These are phyloP conservation scores for Sistotremastrum suecicum DNA, from an alignment of 768 basidiomycete genomes.

Conservation along the genomic window DNA sequence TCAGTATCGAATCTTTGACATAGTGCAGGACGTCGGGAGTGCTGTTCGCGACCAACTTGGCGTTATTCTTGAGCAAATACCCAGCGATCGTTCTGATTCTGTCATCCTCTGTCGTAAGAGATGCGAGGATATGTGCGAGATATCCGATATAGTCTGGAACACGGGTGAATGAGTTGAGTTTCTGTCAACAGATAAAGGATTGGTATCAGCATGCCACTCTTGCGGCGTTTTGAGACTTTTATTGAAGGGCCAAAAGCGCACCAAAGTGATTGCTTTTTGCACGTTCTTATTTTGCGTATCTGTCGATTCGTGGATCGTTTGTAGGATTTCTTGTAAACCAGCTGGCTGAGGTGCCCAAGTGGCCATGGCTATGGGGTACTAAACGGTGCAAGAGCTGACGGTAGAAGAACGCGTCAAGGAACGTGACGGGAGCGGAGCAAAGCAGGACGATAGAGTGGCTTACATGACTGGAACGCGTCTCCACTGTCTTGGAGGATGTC, in stretches of 20 bases:
- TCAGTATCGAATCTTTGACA: constrained; percentile 62
- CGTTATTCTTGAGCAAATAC: constrained; percentile 93
- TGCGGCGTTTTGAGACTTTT: not conserved
- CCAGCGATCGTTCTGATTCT: constrained; percentile 93
- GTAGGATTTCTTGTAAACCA: constrained; percentile 83
- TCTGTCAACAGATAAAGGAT: constrained; percentile 29
- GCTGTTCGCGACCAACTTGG: constrained; percentile 58
- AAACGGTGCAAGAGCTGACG: too few species aligned
- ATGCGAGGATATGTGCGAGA: constrained; percentile 84
- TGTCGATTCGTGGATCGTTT: constrained; percentile 85
- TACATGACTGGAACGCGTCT: too few species aligned
- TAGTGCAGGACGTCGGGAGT: constrained; percentile 53
- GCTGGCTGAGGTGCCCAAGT: constrained; percentile 76
- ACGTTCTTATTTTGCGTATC: constrained; percentile 52
- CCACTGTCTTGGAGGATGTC: too few species aligned
- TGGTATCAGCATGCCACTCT: not conserved
- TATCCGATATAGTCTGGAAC: constrained; percentile 93
- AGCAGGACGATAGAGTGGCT: too few species aligned
- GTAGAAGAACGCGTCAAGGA: too few species aligned
- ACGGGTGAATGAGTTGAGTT: constrained; percentile 76
- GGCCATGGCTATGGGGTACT: constrained; percentile 22
- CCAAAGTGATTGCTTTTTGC: constrained; percentile 75
- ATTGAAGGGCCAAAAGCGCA: constrained; percentile 19
- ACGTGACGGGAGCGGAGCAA: too few species aligned
- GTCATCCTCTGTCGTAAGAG: constrained; percentile 71